A percentile compares a stretch with the other conserved stretches of the same genome.
Conservation (phyloP, 2,329 filamentous ascomycete species). For the Mollisiaceae sp. region DNA sequence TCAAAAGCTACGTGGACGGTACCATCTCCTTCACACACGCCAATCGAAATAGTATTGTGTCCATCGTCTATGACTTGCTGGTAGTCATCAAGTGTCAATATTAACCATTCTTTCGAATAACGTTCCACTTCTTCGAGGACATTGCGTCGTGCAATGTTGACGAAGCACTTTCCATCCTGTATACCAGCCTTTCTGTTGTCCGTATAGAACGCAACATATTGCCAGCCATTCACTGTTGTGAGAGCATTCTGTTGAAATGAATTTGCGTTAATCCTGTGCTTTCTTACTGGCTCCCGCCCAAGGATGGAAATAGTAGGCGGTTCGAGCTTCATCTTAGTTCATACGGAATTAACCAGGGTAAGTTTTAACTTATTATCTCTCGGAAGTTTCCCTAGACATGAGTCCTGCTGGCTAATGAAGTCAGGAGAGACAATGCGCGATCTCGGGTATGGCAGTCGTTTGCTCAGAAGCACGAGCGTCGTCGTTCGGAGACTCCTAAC, state of each 20-base stretch:
- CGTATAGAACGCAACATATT: constrained; percentile 36
- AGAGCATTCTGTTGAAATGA: constrained; percentile 38
- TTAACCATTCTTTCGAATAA: constrained; percentile 26
- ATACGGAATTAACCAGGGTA: neutral
- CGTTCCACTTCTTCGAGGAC: neutral
- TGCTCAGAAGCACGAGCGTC: neutral
- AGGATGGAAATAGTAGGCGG: constrained; percentile 29
- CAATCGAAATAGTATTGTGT: constrained; percentile 36
- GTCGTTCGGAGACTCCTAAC: neutral
- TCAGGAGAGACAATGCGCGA: neutral
- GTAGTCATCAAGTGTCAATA: constrained; percentile 34
- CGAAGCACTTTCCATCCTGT: constrained; percentile 21
- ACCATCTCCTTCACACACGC: constrained; percentile 35
- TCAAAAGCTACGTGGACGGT: constrained; percentile 38
- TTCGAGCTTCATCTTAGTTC: constrained; percentile 18
- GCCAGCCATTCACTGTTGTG: constrained; percentile 32
- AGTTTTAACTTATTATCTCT: neutral
- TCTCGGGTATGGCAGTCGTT: neutral
- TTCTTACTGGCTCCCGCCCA: constrained; percentile 29
- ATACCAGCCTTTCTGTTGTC: constrained; percentile 8
- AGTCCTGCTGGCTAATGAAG: neutral
- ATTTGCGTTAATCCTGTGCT: constrained; percentile 36
- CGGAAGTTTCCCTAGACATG: neutral
- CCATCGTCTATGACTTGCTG: constrained; percentile 36
- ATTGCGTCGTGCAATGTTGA: constrained; percentile 29